Evolutionary conservation across 345 rosid species (phyloP).

Genomic region (Linum trigynum): DNA sequence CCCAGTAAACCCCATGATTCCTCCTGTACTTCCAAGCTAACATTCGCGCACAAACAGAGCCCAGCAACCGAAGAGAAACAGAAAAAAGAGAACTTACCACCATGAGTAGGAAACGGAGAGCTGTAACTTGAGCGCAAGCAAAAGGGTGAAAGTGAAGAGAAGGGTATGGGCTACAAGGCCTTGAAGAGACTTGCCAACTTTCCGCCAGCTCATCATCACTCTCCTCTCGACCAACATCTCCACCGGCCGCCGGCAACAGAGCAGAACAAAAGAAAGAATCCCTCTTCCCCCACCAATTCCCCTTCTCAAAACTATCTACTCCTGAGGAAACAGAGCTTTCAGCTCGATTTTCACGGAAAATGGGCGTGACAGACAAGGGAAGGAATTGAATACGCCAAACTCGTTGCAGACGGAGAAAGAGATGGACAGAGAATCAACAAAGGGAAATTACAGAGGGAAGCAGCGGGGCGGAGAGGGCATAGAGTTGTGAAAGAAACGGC

Average conservation of each 20-base stretch:
- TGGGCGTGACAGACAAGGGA: slow-evolving; percentile 1
- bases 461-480: too few relatives aligned
- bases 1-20: too few relatives aligned
- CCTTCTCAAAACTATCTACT: too few relatives aligned
- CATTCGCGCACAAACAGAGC: not conserved
- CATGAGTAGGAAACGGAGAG: slow-evolving; percentile 47
- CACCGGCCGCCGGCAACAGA: not conserved
- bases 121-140: slow-evolving; percentile 69
- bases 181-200: slow-evolving; percentile 61
- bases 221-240: slow-evolving; percentile 38
- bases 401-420: not conserved
- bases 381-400: not conserved
- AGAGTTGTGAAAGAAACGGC: not conserved
- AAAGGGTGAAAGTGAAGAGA: slow-evolving; percentile 72
- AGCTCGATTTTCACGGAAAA: too few relatives aligned
- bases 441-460: slow-evolving; percentile 17
- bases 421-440: not conserved
- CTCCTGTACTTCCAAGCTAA: not conserved
- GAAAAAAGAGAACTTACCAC: slow-evolving; percentile 45
- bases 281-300: too few relatives aligned
- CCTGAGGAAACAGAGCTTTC: too few relatives aligned
- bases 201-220: slow-evolving; percentile 63
- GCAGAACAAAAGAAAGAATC: not conserved
- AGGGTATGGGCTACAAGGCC: slow-evolving; percentile 54
- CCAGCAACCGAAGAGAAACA: not conserved